These are phyloP conservation scores for Exophiala oligosperma DNA, from an alignment of 2,329 filamentous ascomycete species.

Conservation along the genomic window DNA sequence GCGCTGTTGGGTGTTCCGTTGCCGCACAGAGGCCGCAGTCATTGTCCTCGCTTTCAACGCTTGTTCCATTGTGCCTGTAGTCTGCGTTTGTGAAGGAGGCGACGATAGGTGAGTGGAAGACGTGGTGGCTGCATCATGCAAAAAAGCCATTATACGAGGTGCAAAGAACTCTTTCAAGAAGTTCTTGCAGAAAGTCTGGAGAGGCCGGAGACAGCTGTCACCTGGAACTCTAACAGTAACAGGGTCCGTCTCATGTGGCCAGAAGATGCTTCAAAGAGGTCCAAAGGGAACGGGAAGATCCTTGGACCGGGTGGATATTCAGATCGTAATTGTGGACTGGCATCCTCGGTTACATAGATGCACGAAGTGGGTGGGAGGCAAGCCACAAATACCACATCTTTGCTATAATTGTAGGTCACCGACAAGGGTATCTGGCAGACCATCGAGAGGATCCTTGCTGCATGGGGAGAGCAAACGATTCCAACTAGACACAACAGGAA, in stretches of 20 bases:
- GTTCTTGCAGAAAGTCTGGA: neutral
- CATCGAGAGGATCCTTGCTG: slow-evolving; percentile 5
- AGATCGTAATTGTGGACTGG: slow-evolving; percentile 13
- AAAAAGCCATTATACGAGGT: slow-evolving; percentile 1
- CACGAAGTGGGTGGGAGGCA: slow-evolving; percentile 5
- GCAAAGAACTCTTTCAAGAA: slow-evolving; percentile 7
- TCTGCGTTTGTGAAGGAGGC: neutral
- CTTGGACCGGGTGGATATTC: slow-evolving; percentile 2
- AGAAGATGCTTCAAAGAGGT: slow-evolving; percentile 20
- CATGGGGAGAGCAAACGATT: slow-evolving; percentile 7
- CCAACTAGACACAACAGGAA: slow-evolving; percentile 12
- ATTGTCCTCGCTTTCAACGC: slow-evolving; percentile 19
- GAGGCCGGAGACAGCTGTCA: slow-evolving; percentile 14
- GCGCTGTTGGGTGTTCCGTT: slow-evolving; percentile 24
- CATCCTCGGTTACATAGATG: slow-evolving; percentile 2
- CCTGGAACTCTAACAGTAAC: slow-evolving; percentile 24
- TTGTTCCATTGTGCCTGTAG: slow-evolving; percentile 22
- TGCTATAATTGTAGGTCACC: slow-evolving; percentile 15
- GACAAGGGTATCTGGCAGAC: slow-evolving; percentile 14
- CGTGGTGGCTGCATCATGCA: neutral
- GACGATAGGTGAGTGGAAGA: slow-evolving; percentile 2
- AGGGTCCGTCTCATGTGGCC: slow-evolving; percentile 17
- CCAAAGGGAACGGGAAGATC: slow-evolving; percentile 16
- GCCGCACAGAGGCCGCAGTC: slow-evolving; percentile 24
- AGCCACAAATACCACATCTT: slow-evolving; percentile 14